Percentiles rank a stretch among this genome's conserved stretches.
Conservation (phyloP, 129 eudicot species). For the Apium graveolens region DNA sequence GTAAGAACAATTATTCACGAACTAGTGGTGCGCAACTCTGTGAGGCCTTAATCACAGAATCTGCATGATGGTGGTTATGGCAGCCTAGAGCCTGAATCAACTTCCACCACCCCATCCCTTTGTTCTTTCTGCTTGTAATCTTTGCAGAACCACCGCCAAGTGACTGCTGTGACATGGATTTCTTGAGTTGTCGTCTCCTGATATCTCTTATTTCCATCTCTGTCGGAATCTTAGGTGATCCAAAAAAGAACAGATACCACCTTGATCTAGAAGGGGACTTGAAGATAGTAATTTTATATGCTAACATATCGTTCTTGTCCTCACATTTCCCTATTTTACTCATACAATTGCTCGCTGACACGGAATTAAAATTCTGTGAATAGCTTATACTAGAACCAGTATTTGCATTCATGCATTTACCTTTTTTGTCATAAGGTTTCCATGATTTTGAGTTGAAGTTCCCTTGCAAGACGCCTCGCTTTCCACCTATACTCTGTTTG, state of each 20-base stretch:
- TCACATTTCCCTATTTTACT: not conserved
- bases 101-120: constrained; percentile 22
- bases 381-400: not conserved
- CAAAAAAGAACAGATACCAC: constrained; percentile 17
- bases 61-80: not conserved
- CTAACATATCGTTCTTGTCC: not conserved
- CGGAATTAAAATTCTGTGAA: not conserved
- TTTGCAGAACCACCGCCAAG: constrained; percentile 3
- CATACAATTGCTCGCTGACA: not conserved
- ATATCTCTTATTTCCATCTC: constrained; percentile 28
- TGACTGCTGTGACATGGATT: constrained; percentile 7
- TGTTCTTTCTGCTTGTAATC: constrained; percentile 14
- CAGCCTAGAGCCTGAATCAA: constrained; percentile 1
- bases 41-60: not conserved
- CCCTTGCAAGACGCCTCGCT: not conserved
- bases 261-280: constrained; percentile 11
- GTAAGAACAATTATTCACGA: not conserved
- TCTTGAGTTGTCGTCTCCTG: constrained; percentile 19
- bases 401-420: not conserved
- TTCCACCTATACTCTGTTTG: not conserved
- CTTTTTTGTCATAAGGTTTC: not conserved
- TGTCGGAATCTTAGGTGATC: constrained; percentile 7
- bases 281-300: not conserved
- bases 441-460: not conserved
- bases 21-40: not conserved